phyloP scores from a whole-genome alignment of 306 rosid genomes.

The Vigna hirtella region DNA sequence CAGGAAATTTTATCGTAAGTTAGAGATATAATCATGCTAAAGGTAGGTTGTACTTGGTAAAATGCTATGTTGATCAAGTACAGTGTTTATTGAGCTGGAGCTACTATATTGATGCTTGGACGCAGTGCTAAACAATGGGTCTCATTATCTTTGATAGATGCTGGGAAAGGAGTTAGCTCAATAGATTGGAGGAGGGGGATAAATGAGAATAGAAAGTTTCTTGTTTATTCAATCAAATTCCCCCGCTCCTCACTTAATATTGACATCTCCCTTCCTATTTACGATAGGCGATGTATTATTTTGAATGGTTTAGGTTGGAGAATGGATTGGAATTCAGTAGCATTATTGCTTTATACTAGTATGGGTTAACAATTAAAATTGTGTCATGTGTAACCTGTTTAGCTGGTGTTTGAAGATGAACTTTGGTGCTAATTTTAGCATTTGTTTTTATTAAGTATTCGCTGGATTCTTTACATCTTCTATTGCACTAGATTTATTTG shows the following conservation, averaged over 20 bases:
- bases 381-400: not conserved
- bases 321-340: not conserved
- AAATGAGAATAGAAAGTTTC: not conserved
- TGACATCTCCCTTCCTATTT: not conserved
- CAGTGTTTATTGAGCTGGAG: slow-evolving; percentile 13
- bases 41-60: slow-evolving; percentile 3
- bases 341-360: not conserved
- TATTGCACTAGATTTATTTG: slow-evolving; percentile 19
- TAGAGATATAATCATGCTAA: not conserved
- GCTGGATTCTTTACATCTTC: slow-evolving; percentile 12
- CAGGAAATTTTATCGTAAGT: not conserved
- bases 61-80: not conserved
- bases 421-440: not conserved
- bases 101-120: not conserved
- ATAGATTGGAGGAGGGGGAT: slow-evolving; percentile 13
- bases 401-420: not conserved
- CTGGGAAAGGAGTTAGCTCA: slow-evolving; percentile 7
- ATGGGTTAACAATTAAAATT: not conserved
- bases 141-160: not conserved
- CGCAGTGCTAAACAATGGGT: not conserved
- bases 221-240: slow-evolving; percentile 21
- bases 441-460: slow-evolving; percentile 8
- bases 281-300: not conserved
- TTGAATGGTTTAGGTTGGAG: not conserved
- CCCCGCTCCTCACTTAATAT: not conserved